Conservation (phyloP, 257 asterid species). For the Lithospermum erythrorhizon region DNA sequence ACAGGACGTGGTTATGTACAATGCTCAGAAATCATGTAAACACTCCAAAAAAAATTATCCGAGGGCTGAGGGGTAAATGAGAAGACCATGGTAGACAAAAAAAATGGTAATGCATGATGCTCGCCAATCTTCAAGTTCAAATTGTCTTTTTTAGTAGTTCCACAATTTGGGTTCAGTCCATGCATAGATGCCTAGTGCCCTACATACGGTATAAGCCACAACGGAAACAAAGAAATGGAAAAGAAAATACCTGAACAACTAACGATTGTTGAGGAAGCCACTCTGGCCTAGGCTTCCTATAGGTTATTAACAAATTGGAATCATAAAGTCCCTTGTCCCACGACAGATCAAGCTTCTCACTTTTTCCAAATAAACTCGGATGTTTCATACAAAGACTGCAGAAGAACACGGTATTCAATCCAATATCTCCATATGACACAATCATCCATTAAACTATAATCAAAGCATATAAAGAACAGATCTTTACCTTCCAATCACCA, state of each 20-base stretch:
- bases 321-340: constrained; percentile 97
- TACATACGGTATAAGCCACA: no score
- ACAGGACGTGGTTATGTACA: background rate
- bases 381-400: constrained; percentile 89
- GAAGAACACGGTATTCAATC: constrained; percentile 6
- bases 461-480: background rate
- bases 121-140: no score
- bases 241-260: constrained; percentile 45
- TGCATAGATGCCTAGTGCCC: no score
- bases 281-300: constrained; percentile 80
- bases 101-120: background rate
- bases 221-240: no score
- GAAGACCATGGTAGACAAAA: no score
- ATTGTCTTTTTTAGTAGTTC: no score
- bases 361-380: constrained; percentile 86
- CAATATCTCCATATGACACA: constrained; percentile 7
- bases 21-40: background rate
- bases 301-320: constrained; percentile 68
- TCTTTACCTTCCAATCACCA: constrained; percentile 75
- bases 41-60: background rate
- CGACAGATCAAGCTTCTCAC: constrained; percentile 89
- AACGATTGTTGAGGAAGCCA: constrained; percentile 86
- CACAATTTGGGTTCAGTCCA: no score
- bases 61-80: background rate
- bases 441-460: background rate